These are phyloP conservation scores for Mycosarcoma mackinlayi DNA, from an alignment of 1,284 basidiomycete species.

Conservation along the genomic window DNA sequence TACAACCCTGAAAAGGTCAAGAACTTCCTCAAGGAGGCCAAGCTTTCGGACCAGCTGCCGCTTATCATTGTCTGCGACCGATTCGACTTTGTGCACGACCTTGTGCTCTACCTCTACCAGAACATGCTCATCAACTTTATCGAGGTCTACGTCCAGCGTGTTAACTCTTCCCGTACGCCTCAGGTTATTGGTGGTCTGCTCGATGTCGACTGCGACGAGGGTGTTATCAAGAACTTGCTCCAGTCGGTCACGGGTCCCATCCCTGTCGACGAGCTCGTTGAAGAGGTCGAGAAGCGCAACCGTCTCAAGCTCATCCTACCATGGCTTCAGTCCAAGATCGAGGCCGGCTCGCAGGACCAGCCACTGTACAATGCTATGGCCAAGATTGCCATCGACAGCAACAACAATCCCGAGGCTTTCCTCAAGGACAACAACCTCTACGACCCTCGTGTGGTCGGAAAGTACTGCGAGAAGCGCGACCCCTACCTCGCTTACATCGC, in stretches of 20 bases:
- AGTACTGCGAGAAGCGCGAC: conserved; percentile 99
- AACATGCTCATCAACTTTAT: conserved; percentile 97
- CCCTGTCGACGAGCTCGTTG: conserved; percentile 82
- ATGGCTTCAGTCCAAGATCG: conserved; percentile 93
- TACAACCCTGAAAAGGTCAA: conserved; percentile 99
- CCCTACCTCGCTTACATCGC: conserved; percentile 99
- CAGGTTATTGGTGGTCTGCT: conserved; percentile 96
- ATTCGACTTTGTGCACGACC: conserved; percentile 99
- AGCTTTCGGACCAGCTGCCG: conserved; percentile 94
- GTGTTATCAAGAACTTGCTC: conserved; percentile 91
- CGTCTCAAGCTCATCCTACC: conserved; percentile 95
- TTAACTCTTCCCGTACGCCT: conserved; percentile 97
- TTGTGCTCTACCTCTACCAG: conserved; percentile 98
- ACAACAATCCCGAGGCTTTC: conserved; percentile 97
- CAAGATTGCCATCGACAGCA: conserved; percentile 98
- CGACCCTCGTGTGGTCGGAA: conserved; percentile 94
- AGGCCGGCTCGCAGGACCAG: conserved; percentile 89
- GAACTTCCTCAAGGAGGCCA: conserved; percentile 97
- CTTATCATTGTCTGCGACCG: conserved; percentile 99
- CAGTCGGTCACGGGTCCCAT: conserved; percentile 96
- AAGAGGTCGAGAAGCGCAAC: conserved; percentile 86
- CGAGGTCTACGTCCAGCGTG: conserved; percentile 98
- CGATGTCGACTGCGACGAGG: conserved; percentile 96
- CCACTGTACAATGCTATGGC: conserved; percentile 96
- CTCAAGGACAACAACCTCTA: conserved; percentile 98